phyloP scores from a whole-genome alignment of 2,329 filamentous ascomycete genomes.

The Coleophoma crateriformis region DNA sequence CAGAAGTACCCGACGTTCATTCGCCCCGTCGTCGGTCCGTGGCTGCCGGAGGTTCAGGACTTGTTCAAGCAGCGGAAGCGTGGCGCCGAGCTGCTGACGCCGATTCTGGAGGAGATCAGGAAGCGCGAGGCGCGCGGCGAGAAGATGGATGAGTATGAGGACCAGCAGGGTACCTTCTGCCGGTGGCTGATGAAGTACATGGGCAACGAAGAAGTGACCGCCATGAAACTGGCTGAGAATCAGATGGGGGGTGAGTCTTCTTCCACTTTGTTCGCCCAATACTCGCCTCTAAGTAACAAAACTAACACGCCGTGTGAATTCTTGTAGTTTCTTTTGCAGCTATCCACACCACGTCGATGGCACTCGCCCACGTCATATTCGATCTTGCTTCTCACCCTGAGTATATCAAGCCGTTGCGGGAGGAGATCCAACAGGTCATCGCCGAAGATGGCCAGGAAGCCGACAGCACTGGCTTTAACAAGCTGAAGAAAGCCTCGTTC shows the following conservation, averaged over 20 bases:
- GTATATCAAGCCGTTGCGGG: constrained; percentile 23
- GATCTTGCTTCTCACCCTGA: constrained; percentile 44
- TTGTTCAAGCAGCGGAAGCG: constrained; percentile 7
- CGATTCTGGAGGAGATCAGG: constrained; percentile 7
- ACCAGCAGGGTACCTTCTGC: constrained; percentile 12
- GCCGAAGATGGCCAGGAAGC: constrained; percentile 40
- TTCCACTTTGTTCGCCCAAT: neutral
- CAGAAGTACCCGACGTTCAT: constrained; percentile 5
- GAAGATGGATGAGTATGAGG: neutral
- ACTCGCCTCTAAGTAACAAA: too few relatives aligned
- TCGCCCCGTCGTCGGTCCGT: constrained; percentile 7
- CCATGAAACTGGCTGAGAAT: constrained; percentile 14
- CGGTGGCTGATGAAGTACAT: constrained; percentile 13
- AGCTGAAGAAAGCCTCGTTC: constrained; percentile 22
- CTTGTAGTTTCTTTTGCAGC: constrained; percentile 37
- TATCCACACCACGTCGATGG: constrained; percentile 44
- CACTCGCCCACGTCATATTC: constrained; percentile 43
- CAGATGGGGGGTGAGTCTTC: constrained; percentile 27
- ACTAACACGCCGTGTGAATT: neutral
- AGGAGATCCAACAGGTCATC: constrained; percentile 20
- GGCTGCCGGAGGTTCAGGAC: constrained; percentile 6
- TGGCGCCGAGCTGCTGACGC: constrained; percentile 9
- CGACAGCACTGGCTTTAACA: constrained; percentile 33
- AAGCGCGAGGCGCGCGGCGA: constrained; percentile 1
- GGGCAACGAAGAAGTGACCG: constrained; percentile 1